Evolutionary conservation across 1,284 basidiomycete genomes (phyloP), one percentile per base, ranked within the genome.

Genomic region (Sporisorium scitamineum): DNA sequence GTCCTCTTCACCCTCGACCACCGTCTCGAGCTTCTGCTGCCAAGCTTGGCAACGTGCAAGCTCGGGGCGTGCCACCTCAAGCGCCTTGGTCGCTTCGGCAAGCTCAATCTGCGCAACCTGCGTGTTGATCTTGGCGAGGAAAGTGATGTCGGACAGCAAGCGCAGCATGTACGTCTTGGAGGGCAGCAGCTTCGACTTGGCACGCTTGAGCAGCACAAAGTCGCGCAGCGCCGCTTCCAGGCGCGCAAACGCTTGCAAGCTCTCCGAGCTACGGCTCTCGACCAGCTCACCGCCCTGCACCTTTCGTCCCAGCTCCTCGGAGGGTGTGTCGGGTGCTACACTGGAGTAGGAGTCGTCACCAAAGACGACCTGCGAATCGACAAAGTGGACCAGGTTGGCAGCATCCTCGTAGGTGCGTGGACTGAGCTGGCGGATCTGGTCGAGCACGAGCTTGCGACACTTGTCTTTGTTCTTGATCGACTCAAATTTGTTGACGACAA

Each of bases 401-500:
- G 94, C 91, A 79, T 98, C 93, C 62, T 94, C 92, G 86, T 92
- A 95, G 0, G 97, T 99, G 62, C 91, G 88, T 11, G 97, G 96
- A 81, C 93, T 94, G 78, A 99, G 90, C 81, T 93, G 90, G 83
- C 91, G 92, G 88, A 99, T 94, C 87, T 99, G 96, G 70, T 99
- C 95, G 52, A 97, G 90, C 51, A 99, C 93, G 24, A 92, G 87
- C 53, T 93, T 90, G 81, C 91, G 90, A 87, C 96, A 99, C 87
- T 94, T 93, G 54, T 93, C 93, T 88, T 98, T 97, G 89, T 98
- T 93, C 83, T 91, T 90, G 87, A 99, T 97, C 84, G 94, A 92
- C 83, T 95, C 95, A 85, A 92, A 99, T 86, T 97, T 95, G 90
- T 99, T 99, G 84, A 99, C 96, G 53, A 99, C 97, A 82, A 99